Evolutionary conservation across 306 rosid species (phyloP).

Genomic region (Pterocarpus macrocarpus): DNA sequence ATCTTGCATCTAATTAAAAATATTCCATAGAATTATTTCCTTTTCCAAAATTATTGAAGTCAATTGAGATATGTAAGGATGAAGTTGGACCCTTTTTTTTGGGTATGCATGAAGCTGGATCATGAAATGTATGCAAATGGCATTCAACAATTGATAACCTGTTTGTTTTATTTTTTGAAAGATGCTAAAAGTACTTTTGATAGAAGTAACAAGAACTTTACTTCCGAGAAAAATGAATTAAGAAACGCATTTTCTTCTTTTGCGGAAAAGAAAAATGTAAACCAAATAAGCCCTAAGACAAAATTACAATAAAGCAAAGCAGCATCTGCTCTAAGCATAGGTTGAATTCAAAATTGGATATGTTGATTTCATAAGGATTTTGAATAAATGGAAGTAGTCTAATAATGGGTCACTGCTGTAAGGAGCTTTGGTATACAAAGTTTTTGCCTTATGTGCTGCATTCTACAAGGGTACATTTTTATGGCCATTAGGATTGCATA

Average conservation of each 20-base stretch:
- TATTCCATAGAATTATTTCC: neutral
- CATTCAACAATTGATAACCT: neutral
- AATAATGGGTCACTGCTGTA: neutral
- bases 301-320: neutral
- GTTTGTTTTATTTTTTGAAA: too few species aligned
- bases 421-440: constrained; percentile 1
- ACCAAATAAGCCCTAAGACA: neutral
- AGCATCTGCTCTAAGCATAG: neutral
- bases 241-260: too few species aligned
- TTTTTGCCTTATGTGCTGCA: neutral
- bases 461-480: neutral
- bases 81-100: neutral
- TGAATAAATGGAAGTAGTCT: neutral
- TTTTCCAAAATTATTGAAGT: neutral
- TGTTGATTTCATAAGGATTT: neutral
- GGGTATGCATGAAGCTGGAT: neutral
- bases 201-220: too few species aligned
- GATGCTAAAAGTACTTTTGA: too few species aligned
- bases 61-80: neutral
- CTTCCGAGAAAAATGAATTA: too few species aligned
- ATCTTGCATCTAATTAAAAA: constrained; percentile 3
- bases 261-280: too few species aligned
- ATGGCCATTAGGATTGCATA: constrained; percentile 19
- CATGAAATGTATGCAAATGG: neutral
- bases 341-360: constrained; percentile 4